Base-by-base conservation (phyloP, 2,329 filamentous ascomycete genomes). In the Drechslera avenae region DNA sequence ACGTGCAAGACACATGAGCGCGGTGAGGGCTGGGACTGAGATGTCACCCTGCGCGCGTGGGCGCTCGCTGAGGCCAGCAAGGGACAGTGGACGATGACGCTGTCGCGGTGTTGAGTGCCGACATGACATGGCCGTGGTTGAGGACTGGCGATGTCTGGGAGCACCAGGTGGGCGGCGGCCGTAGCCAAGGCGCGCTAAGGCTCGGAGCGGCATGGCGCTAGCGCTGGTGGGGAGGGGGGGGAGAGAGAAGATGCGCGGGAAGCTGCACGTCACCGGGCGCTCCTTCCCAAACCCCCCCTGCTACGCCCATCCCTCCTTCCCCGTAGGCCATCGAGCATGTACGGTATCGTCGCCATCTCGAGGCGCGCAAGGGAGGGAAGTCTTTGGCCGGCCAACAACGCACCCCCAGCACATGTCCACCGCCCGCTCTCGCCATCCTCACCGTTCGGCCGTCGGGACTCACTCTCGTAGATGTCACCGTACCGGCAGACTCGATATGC, bases 1-100 rank as follows among this genome's bases (percentile, higher is more conserved):
- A 72, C 68, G 68, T 72, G 68, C 66, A 58, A 69, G 66, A 66
- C 66, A 71, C 63, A 68, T 63, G 67, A 60, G 66, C 40, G 62
- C 50, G 46, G 39, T 51, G 48, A 47, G 51, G 50, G 46, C 52
- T 60, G 63, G 64, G 57, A 64, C 50, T 41, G 57, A 52, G 48
- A 69, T 62, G 66, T 63, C 60, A 71, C 67, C 51, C 46, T 57
- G 50, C 51, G 39, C 63, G 65, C 64, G 66, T 68, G 62, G 58
- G 55, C 44, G 37, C 21, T 47, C 43, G 57, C 47, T 41, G 53
- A 26, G 31, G 33, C 46, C 49, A 59, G 62, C 58, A 63, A 60
- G 57, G 57, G 59, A 53, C n/a, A 32, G 16, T 18, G 10, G 35
- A 30, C 19, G 50, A 26, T 28, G 47, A 50, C 30, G 46, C 43